A percentile compares a stretch with the other conserved stretches of the same genome.
phyloP scores from a whole-genome alignment of 2,329 filamentous ascomycete genomes.

The Pseudopyricularia javanii region DNA sequence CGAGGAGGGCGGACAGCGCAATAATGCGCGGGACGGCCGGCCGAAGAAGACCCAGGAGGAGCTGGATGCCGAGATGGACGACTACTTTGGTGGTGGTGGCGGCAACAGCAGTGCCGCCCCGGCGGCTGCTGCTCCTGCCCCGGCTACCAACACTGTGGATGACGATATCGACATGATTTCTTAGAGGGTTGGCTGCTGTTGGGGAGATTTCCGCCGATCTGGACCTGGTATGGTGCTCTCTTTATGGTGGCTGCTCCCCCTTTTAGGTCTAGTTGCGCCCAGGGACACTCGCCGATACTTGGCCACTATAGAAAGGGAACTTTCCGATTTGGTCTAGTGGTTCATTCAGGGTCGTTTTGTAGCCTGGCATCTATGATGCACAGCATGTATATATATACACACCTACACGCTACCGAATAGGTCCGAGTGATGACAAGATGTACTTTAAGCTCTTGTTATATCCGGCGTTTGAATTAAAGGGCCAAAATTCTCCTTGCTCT shows the following conservation, averaged over 20 bases:
- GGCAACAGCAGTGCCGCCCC: conserved; percentile 17
- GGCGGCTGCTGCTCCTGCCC: conserved; percentile 3
- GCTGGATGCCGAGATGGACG: conserved; percentile 91
- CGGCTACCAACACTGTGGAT: conserved; percentile 22
- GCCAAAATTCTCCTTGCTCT: neutral
- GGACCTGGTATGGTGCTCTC: neutral
- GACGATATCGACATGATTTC: conserved; percentile 17
- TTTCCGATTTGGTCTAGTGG: too few species aligned
- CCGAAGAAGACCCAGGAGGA: conserved; percentile 82
- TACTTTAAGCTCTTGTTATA: neutral
- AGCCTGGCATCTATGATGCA: neutral
- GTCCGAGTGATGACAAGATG: neutral
- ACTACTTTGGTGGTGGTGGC: conserved; percentile 61
- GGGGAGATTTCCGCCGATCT: neutral
- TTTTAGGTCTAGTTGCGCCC: too few species aligned
- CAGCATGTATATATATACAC: neutral
- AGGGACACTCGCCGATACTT: too few species aligned
- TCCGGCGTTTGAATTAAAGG: too few species aligned
- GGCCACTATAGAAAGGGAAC: too few species aligned
- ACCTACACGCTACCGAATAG: neutral
- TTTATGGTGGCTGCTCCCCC: neutral
- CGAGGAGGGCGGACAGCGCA: conserved; percentile 19
- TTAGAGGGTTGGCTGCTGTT: conserved; percentile 2
- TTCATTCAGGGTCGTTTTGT: neutral
- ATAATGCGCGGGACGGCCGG: conserved; percentile 38